These are phyloP conservation scores for Lentinula sp. DNA, from an alignment of 768 basidiomycete genomes.

Conservation along the genomic window DNA sequence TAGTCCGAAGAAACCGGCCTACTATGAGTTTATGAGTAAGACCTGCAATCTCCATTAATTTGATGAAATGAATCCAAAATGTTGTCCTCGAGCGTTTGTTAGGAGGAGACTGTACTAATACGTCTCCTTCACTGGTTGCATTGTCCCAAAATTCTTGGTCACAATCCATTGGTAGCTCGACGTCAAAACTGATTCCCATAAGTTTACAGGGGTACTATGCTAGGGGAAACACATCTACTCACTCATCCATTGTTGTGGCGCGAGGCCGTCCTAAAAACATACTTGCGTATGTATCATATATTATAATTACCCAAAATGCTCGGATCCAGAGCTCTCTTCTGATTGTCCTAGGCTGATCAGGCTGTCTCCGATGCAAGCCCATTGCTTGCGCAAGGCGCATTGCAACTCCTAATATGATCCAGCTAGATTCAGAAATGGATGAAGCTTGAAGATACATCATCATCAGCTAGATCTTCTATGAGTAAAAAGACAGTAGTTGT, in stretches of 20 bases:
- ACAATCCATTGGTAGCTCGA: constrained; percentile 43
- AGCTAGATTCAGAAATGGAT: constrained; percentile 36
- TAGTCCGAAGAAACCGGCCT: neutral
- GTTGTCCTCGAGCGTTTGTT: neutral
- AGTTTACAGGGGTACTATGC: neutral
- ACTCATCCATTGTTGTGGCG: constrained; percentile 34
- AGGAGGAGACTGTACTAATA: constrained; percentile 1
- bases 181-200: constrained; percentile 23
- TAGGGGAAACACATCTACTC: constrained; percentile 8
- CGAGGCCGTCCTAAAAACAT: constrained; percentile 41
- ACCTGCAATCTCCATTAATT: neutral
- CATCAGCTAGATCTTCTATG: constrained; percentile 31
- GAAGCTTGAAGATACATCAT: constrained; percentile 41
- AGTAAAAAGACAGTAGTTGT: neutral
- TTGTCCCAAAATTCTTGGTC: constrained; percentile 37
- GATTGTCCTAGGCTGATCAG: constrained; percentile 9
- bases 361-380: constrained; percentile 21
- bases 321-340: constrained; percentile 35
- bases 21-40: neutral
- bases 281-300: constrained; percentile 7
- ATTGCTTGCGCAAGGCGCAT: constrained; percentile 36
- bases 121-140: constrained; percentile 6
- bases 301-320: constrained; percentile 4
- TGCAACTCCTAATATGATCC: constrained; percentile 30
- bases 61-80: neutral